These are phyloP conservation scores for Phylloporus sp. DNA, from an alignment of 768 basidiomycete genomes.

Conservation along the genomic window DNA sequence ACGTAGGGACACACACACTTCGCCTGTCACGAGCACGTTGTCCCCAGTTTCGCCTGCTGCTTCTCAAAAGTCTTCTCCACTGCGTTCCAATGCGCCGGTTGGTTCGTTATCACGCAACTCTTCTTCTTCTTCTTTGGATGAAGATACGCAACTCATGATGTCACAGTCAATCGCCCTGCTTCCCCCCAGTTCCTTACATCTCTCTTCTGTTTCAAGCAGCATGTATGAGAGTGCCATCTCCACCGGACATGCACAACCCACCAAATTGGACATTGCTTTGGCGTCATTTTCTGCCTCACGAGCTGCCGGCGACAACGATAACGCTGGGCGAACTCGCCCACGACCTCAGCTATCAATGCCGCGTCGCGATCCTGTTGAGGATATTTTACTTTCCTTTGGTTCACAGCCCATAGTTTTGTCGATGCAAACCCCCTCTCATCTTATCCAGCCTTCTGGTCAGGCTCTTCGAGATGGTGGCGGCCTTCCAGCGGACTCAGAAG, in stretches of 20 bases:
- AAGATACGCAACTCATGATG: slow-evolving; percentile 63
- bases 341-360: slow-evolving; percentile 7
- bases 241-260: slow-evolving; percentile 5
- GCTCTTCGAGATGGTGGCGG: neutral
- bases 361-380: slow-evolving; percentile 29
- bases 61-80: slow-evolving; percentile 11
- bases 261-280: neutral
- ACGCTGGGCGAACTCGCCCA: slow-evolving; percentile 1
- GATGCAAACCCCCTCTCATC: slow-evolving; percentile 44
- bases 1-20: slow-evolving; percentile 15
- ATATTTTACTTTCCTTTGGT: slow-evolving; percentile 59
- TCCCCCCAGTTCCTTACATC: slow-evolving; percentile 45
- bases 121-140: slow-evolving; percentile 61
- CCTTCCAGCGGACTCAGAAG: slow-evolving; percentile 7
- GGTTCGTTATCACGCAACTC: slow-evolving; percentile 41
- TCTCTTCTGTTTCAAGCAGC: slow-evolving; percentile 54
- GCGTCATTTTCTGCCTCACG: neutral
- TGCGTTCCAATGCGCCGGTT: neutral
- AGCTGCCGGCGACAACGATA: neutral
- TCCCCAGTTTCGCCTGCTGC: slow-evolving; percentile 26
- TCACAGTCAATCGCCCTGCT: slow-evolving; percentile 69
- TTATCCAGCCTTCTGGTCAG: slow-evolving; percentile 11
- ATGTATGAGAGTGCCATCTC: slow-evolving; percentile 79
- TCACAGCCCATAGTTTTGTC: slow-evolving; percentile 56
- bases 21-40: slow-evolving; percentile 19